Conservation (phyloP, 495 filamentous ascomycete species). For the Aspergillus homomorphus region DNA sequence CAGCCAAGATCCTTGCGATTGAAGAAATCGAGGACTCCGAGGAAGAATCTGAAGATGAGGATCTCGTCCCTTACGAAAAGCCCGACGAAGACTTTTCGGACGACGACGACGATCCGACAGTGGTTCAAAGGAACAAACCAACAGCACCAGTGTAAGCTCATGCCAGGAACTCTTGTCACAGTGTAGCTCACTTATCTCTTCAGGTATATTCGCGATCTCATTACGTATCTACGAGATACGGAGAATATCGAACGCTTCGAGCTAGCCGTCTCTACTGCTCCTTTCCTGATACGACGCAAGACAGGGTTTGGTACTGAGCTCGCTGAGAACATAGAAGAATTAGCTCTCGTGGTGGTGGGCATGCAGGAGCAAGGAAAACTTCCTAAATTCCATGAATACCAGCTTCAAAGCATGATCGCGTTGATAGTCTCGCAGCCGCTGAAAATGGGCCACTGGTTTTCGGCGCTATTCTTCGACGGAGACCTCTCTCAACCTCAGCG, state of each 20-base stretch:
- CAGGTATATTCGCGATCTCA: slow-evolving; percentile 83
- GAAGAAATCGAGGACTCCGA: slow-evolving; percentile 59
- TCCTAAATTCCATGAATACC: slow-evolving; percentile 65
- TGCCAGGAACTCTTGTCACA: neutral
- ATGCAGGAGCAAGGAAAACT: slow-evolving; percentile 68
- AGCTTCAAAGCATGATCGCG: slow-evolving; percentile 81
- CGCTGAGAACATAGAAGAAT: slow-evolving; percentile 74
- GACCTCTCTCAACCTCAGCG: slow-evolving; percentile 86
- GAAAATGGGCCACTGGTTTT: slow-evolving; percentile 78
- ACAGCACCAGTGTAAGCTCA: slow-evolving; percentile 71
- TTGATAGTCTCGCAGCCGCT: slow-evolving; percentile 71
- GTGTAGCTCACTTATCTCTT: neutral
- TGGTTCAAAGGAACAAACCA: slow-evolving; percentile 77
- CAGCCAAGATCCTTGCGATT: slow-evolving; percentile 57
- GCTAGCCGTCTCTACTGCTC: slow-evolving; percentile 71
- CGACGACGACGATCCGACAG: slow-evolving; percentile 85
- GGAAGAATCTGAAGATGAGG: slow-evolving; percentile 58
- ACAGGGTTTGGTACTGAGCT: slow-evolving; percentile 84
- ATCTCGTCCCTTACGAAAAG: slow-evolving; percentile 78
- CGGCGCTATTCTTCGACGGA: slow-evolving; percentile 81
- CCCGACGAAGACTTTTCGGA: slow-evolving; percentile 92
- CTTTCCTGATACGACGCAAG: slow-evolving; percentile 82
- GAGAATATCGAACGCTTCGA: slow-evolving; percentile 83
- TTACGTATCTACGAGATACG: slow-evolving; percentile 70
- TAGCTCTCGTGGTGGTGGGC: slow-evolving; percentile 71